Conservation (phyloP, 371 early-diverging fungal species). For the Nematocida displodere region DNA sequence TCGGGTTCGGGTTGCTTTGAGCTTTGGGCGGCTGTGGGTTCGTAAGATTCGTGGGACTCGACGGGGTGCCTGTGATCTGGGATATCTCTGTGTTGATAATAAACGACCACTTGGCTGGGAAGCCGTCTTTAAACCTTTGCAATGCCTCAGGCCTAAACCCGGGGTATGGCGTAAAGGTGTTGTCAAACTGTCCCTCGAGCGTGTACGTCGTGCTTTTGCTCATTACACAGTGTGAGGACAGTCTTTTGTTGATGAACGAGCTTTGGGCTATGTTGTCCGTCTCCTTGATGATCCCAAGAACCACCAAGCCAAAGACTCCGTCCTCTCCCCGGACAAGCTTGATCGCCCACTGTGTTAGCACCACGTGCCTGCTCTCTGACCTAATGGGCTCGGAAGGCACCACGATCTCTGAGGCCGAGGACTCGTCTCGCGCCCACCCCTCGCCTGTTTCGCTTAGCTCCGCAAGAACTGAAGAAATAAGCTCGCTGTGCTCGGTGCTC, state of each 20-base stretch:
- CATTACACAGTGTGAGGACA: background rate
- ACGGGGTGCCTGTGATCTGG: background rate
- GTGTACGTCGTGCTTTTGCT: slow-evolving; percentile 30
- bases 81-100: slow-evolving; percentile 2
- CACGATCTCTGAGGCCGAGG: background rate
- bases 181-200: slow-evolving; percentile 9
- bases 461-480: background rate
- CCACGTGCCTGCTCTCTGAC: background rate
- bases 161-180: slow-evolving; percentile 5
- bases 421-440: background rate
- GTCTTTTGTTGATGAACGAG: slow-evolving; percentile 39
- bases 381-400: background rate
- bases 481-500: background rate
- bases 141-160: background rate
- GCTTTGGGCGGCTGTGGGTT: no score
- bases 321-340: slow-evolving; percentile 10
- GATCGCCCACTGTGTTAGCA: slow-evolving; percentile 18
- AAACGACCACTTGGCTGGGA: slow-evolving; percentile 9
- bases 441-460: background rate
- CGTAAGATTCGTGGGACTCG: no score
- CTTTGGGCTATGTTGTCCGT: slow-evolving; percentile 16
- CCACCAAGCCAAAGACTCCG: background rate
- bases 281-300: slow-evolving; percentile 18
- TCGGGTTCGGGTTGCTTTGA: no score
- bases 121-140: slow-evolving; percentile 21